Evolutionary conservation across 2,329 filamentous ascomycete genomes (phyloP), one percentile per base, ranked within the genome.

Genomic region (Penicillium vulpinum): DNA sequence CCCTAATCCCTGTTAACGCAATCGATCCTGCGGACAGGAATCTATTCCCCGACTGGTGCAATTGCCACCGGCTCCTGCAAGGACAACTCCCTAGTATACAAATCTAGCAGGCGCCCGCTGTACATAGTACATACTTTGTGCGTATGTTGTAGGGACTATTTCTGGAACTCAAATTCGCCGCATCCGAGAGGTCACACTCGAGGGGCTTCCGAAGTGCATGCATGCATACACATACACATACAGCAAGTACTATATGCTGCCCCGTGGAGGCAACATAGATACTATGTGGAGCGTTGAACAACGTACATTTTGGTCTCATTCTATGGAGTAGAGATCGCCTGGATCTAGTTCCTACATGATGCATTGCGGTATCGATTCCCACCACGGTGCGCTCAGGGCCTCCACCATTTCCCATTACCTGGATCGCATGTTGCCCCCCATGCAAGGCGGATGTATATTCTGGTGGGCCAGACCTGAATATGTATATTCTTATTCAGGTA

Each of bases 161-260:
- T 43, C 48, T 36, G 49, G 56, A 66, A 65, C 56, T 66, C 61
- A 65, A 66, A 60, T 62, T 61, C 43, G 62, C 63, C 60, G 63
- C 64, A 64, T 63, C 60, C 66, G 64, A 67, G 55, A 66, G 44
- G 48, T 67, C 62, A 55, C 44, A 38, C 52, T 57, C n/a, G 40
- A 51, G 18, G 22, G 52, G 28, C 50, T 51, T 58, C 54, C 53
- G 56, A 57, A 24, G 38, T 41, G 24, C 36, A 47, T 59, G 38
- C 41, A 44, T 47, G 31, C 18, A 51, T 39, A 18, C 38, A 31
- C 18, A 51, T 39, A 18, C 38, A 31, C 46, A 55, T 43, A 51
- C 53, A 40, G 49, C 21, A 48, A 28, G 15, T 35, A 16, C 9
- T 35, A 43, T 29, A 48, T 36, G 10, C 21, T 28, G 21, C 54